A percentile compares a stretch with the other conserved stretches of the same genome.
Evolutionary conservation across 768 basidiomycete genomes (phyloP).

Genomic region (Cubamyces lactineus): DNA sequence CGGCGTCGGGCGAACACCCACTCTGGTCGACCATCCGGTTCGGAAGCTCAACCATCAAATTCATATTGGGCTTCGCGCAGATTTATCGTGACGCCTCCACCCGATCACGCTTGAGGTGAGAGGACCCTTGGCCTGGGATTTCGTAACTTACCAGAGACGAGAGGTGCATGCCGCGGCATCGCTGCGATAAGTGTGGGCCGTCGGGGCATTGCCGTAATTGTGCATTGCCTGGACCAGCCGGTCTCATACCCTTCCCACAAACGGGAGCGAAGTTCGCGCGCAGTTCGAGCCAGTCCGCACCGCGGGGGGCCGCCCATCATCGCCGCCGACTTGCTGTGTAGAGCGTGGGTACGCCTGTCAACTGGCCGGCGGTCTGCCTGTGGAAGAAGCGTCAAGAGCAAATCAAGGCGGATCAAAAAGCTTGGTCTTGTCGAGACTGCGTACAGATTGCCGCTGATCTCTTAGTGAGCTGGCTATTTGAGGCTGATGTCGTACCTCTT

Average conservation of each 20-base stretch:
- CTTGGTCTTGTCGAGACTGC: constrained; percentile 20
- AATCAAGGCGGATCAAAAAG: constrained; percentile 24
- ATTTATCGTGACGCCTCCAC: neutral
- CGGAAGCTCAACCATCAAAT: constrained; percentile 10
- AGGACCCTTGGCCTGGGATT: neutral
- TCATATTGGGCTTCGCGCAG: constrained; percentile 1
- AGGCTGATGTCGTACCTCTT: constrained; percentile 3
- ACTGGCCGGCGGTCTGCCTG: constrained; percentile 3
- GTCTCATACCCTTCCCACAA: neutral
- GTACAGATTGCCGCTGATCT: constrained; percentile 23
- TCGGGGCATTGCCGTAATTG: neutral
- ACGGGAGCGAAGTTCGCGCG: neutral
- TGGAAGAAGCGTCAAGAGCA: constrained; percentile 6
- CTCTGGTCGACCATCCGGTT: neutral
- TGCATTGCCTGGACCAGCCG: neutral
- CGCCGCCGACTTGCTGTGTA: constrained; percentile 15
- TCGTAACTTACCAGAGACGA: too few species aligned
- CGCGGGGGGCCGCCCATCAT: constrained; percentile 5
- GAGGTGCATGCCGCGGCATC: neutral
- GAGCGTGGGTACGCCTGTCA: constrained; percentile 5
- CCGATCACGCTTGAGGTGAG: neutral
- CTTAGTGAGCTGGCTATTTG: constrained; percentile 7
- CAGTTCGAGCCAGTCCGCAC: neutral
- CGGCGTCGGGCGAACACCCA: neutral
- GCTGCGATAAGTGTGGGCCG: neutral